Base-by-base conservation (phyloP, 1,284 basidiomycete species). In the Volvariella volvacea region DNA sequence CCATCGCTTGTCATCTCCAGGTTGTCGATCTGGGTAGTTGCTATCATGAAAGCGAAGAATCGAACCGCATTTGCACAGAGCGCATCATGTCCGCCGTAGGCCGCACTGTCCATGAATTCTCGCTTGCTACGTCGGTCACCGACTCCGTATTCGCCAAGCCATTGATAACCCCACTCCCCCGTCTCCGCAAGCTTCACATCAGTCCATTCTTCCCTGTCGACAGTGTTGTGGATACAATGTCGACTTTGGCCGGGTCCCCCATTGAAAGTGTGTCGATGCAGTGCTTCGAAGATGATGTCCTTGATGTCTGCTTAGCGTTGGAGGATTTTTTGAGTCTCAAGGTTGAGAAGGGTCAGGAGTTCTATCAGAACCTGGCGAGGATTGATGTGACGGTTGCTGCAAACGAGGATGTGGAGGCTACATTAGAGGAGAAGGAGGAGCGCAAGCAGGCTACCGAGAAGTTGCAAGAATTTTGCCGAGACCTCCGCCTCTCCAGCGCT, bases 1-100 rank as follows among this genome's bases (percentile, higher is more conserved):
- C 70, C 22, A 65, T 74, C 41, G 57, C 57, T 19, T 78, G 76
- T 56, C 67, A 67, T 14, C 67, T 83, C 33, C 65, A 80, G 49
- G 64, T 76, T 30, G 68, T 83, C 41, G 78, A 81, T 55, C 67
- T 83, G 33, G 78, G 79, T 28, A 71, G 70, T 53, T 80, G 74
- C 61, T 71, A 66, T 52, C 68, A 75, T 60, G 74, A 74, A 49
- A 65, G 70, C 39, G 73, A 73, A 30, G 68, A 70, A 14, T 69
- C 68, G 57, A 80, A 80, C 62, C 65, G 71, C 40, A 50, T 62
- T 41, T 74, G 72, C 63, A 74, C 73, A 30, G 72, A 79, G 56
- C 71, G 76, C 53, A 78, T 80, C 62, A 74, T 80, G 66, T 65
- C 69, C 50, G 70, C 71, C 42, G 74, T 76, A 42, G 78, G 76